Evolutionary conservation across 306 rosid genomes (phyloP).

Genomic region (Cucumis cinereus): DNA sequence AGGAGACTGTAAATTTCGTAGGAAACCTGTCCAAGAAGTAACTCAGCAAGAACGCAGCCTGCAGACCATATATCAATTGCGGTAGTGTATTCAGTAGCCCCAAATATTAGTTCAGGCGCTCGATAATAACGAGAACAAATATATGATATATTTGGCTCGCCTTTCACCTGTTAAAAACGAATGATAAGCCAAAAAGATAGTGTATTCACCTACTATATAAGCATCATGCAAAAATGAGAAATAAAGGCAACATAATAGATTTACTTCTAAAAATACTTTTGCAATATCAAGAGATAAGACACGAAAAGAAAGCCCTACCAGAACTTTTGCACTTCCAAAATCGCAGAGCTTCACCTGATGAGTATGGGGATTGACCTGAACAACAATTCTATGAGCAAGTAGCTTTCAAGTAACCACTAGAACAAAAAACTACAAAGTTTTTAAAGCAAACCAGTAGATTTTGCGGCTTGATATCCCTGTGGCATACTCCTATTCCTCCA

Average conservation of each 20-base stretch:
- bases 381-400: constrained; percentile 4
- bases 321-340: constrained; percentile 77
- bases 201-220: constrained; percentile 28
- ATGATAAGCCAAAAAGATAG: background rate
- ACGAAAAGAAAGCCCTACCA: constrained; percentile 33
- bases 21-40: constrained; percentile 56
- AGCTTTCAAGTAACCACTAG: background rate
- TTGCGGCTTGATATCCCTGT: constrained; percentile 57
- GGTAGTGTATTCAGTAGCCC: constrained; percentile 61
- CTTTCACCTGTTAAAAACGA: constrained; percentile 35
- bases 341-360: constrained; percentile 56
- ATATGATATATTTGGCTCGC: constrained; percentile 66
- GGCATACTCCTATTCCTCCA: constrained; percentile 52
- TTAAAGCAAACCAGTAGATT: constrained; percentile 42
- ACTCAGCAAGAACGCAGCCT: constrained; percentile 59
- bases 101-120: constrained; percentile 68
- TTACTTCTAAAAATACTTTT: background rate
- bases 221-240: background rate
- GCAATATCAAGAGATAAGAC: background rate
- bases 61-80: constrained; percentile 68
- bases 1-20: background rate
- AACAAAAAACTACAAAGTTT: background rate
- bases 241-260: background rate
- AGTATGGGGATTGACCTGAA: constrained; percentile 61
- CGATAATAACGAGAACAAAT: constrained; percentile 66